A percentile compares a stretch with the other conserved stretches of the same genome.
Evolutionary conservation across 305 asterid genomes (phyloP).

Genomic region (Fraxinus sp.): DNA sequence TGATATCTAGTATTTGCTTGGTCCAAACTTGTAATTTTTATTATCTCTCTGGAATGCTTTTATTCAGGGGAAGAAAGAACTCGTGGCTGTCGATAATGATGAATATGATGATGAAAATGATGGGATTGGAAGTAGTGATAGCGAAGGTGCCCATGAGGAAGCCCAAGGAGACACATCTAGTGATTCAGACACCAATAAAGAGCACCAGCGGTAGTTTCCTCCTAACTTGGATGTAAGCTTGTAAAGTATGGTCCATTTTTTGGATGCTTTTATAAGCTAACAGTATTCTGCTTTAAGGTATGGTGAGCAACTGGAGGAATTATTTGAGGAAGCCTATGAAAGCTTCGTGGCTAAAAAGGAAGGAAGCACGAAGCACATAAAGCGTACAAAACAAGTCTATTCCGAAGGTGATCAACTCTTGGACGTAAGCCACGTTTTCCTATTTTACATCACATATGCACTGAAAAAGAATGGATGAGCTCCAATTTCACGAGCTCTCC

Average conservation of each 20-base stretch:
- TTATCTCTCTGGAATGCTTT: conserved; percentile 12
- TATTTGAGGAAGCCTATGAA: conserved; percentile 82
- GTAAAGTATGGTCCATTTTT: not conserved
- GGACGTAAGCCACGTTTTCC: conserved; percentile 45
- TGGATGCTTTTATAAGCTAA: not conserved
- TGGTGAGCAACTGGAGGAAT: conserved; percentile 59
- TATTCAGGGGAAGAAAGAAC: conserved; percentile 73
- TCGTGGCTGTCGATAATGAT: conserved; percentile 70
- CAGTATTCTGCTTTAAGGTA: conserved; percentile 23
- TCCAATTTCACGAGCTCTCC: not conserved
- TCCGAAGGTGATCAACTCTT: conserved; percentile 47
- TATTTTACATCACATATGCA: not conserved
- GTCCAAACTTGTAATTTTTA: not conserved
- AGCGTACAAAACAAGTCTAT: conserved; percentile 63
- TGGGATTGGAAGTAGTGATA: conserved; percentile 49
- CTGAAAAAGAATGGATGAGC: not conserved
- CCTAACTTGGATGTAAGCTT: not conserved
- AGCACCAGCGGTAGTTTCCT: conserved; percentile 52
- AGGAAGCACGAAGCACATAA: conserved; percentile 81
- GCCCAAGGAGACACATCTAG: conserved; percentile 44
- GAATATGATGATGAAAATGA: conserved; percentile 63
- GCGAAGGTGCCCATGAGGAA: conserved; percentile 48
- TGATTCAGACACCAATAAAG: conserved; percentile 89
- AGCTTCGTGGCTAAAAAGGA: conserved; percentile 61
- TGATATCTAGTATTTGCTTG: not conserved